Conservation (phyloP, 2,329 filamentous ascomycete genomes). For the Aurifilum marmelostoma region DNA sequence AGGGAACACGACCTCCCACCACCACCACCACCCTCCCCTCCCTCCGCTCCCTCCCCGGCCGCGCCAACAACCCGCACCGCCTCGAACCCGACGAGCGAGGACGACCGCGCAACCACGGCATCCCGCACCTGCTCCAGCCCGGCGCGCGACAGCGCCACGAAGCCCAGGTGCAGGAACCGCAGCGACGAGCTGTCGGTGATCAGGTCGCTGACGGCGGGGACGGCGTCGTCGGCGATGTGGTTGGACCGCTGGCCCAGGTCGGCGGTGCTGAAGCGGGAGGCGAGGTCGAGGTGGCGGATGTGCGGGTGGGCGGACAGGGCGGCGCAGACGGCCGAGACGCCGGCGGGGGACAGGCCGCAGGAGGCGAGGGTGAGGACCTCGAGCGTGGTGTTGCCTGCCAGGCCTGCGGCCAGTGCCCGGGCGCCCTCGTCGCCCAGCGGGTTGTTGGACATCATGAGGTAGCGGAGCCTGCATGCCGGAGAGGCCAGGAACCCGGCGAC, state of each 20-base stretch:
- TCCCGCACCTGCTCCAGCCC: slow-evolving; percentile 7
- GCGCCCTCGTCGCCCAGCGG: slow-evolving; percentile 44
- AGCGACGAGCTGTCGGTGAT: not conserved
- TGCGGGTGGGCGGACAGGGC: not conserved
- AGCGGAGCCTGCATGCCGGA: slow-evolving; percentile 40
- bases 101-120: not conserved
- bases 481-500: slow-evolving; percentile 40
- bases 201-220: not conserved
- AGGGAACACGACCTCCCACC: not conserved
- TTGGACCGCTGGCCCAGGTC: slow-evolving; percentile 19
- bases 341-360: slow-evolving; percentile 11
- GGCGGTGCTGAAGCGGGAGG: slow-evolving; percentile 12
- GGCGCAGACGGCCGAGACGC: slow-evolving; percentile 3
- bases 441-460: slow-evolving; percentile 44
- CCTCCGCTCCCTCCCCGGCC: not conserved
- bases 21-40: not conserved
- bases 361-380: slow-evolving; percentile 16
- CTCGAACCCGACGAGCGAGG: slow-evolving; percentile 11
- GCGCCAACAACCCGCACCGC: not conserved
- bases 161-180: slow-evolving; percentile 9
- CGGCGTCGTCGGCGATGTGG: slow-evolving; percentile 8
- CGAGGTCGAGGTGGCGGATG: slow-evolving; percentile 14
- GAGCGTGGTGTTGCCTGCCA: slow-evolving; percentile 7
- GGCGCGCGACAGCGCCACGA: not conserved
- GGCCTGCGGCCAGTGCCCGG: slow-evolving; percentile 37